phyloP scores from a whole-genome alignment of 1,139 yeast species.

The Wickerhamomyces sp. region DNA sequence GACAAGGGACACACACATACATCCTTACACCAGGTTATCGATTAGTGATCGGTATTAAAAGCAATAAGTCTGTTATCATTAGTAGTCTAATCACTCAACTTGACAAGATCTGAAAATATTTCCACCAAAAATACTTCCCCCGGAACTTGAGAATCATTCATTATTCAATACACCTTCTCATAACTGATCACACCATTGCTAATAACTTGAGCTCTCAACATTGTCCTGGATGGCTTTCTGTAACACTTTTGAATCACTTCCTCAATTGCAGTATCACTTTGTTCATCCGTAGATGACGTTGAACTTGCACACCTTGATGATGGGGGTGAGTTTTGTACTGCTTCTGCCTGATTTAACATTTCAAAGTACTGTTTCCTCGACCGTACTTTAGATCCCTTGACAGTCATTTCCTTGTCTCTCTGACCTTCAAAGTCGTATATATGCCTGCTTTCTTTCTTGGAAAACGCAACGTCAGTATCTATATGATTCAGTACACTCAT shows the following conservation, averaged over 20 bases:
- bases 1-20: too few relatives aligned
- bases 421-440: background rate
- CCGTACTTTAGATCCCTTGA: constrained; percentile 3
- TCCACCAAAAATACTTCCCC: too few relatives aligned
- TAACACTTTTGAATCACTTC: too few relatives aligned
- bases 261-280: background rate
- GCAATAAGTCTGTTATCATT: too few relatives aligned
- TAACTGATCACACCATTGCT: constrained; percentile 16
- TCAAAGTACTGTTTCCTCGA: constrained; percentile 12
- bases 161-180: constrained; percentile 17
- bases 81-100: too few relatives aligned
- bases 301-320: background rate
- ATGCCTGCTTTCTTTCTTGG: too few relatives aligned
- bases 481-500: constrained; percentile 5
- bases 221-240: constrained; percentile 16
- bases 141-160: too few relatives aligned
- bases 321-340: constrained; percentile 2
- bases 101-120: too few relatives aligned
- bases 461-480: background rate
- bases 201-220: constrained; percentile 17
- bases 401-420: background rate
- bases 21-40: too few relatives aligned
- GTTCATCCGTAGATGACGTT: background rate
- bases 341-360: constrained; percentile 2
- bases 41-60: too few relatives aligned